A percentile compares a stretch with the other conserved stretches of the same genome.
phyloP scores from a whole-genome alignment of 495 filamentous ascomycete species.

The Annulohypoxylon maeteangense region DNA sequence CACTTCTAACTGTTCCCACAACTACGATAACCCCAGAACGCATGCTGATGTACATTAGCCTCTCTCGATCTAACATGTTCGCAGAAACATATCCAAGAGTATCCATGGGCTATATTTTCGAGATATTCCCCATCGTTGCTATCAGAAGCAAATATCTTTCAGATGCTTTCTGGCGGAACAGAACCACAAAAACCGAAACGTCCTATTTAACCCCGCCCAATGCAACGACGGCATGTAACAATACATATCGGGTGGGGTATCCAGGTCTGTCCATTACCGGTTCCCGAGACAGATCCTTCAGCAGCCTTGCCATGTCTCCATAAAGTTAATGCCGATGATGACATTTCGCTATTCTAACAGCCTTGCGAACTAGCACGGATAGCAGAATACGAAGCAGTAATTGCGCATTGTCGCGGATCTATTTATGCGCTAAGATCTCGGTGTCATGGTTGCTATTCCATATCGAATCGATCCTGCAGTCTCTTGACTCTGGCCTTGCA shows the following conservation, averaged over 20 bases:
- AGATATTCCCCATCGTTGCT: background rate
- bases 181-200: constrained; percentile 21
- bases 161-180: background rate
- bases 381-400: constrained; percentile 21
- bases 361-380: constrained; percentile 17
- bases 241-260: constrained; percentile 21
- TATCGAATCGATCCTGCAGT: constrained; percentile 4
- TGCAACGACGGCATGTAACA: constrained; percentile 41
- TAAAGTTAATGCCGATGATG: constrained; percentile 21
- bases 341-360: constrained; percentile 3
- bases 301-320: constrained; percentile 21
- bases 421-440: constrained; percentile 37
- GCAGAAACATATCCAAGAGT: background rate
- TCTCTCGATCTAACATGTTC: constrained; percentile 7
- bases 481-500: background rate
- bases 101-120: background rate
- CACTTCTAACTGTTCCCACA: constrained; percentile 17
- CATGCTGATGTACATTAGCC: constrained; percentile 9
- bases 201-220: constrained; percentile 4
- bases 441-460: background rate
- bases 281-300: constrained; percentile 29
- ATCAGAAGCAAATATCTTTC: background rate
- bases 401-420: constrained; percentile 29
- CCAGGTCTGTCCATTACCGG: constrained; percentile 27
- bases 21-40: constrained; percentile 32